Conservation (phyloP, 106 monocot genomes). For the Amphibolis antarctica region DNA sequence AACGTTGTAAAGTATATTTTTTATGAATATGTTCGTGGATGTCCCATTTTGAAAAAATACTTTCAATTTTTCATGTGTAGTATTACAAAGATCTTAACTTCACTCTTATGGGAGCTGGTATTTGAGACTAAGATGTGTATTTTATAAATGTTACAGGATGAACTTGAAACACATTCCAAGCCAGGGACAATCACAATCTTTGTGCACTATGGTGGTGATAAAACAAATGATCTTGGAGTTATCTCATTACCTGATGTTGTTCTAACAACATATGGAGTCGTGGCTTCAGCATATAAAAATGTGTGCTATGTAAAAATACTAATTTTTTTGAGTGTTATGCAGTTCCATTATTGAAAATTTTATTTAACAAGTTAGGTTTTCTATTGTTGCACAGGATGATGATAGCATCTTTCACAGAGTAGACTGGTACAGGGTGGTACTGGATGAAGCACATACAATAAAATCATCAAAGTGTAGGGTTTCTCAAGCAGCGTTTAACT, state of each 20-base stretch:
- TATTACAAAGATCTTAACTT: neutral
- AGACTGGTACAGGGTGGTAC: constrained; percentile 71
- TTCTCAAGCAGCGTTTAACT: constrained; percentile 55
- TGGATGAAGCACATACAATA: constrained; percentile 88
- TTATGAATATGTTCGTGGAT: too few relatives aligned
- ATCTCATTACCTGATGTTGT: constrained; percentile 58
- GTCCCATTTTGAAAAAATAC: too few relatives aligned
- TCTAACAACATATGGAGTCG: constrained; percentile 78
- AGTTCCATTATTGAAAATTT: neutral
- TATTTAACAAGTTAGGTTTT: neutral
- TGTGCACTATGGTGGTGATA: constrained; percentile 81
- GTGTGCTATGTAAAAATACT: constrained; percentile 18
- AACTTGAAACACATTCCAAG: constrained; percentile 57
- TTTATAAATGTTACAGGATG: constrained; percentile 40
- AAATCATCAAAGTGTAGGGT: constrained; percentile 62
- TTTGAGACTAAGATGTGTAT: neutral
- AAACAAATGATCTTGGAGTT: constrained; percentile 34
- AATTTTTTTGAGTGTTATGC: neutral
- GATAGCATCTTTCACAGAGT: constrained; percentile 63
- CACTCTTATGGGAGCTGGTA: neutral
- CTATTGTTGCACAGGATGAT: neutral
- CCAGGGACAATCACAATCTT: constrained; percentile 64
- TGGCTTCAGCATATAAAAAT: constrained; percentile 37
- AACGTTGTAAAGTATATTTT: too few relatives aligned
- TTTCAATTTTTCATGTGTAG: neutral